Evolutionary conservation across 2,329 filamentous ascomycete genomes (phyloP).

Genomic region (Talaromyces sp.): DNA sequence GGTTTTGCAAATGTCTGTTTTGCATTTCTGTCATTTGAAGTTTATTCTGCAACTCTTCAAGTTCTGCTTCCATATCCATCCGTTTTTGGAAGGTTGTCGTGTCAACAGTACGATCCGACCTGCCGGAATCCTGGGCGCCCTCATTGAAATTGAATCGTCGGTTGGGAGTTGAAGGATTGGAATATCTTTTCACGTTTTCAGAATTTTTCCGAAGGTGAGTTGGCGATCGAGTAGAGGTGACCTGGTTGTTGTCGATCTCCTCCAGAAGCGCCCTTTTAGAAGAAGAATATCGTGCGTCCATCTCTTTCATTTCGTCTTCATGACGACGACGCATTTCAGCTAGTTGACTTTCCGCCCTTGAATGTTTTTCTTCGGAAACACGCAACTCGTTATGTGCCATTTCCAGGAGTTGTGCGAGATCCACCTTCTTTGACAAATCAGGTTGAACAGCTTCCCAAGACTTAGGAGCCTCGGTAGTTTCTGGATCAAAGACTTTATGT

Average conservation of each 20-base stretch:
- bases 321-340: conserved; percentile 71
- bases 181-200: conserved; percentile 59
- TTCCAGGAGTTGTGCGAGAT: conserved; percentile 81
- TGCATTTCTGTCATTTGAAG: conserved; percentile 93
- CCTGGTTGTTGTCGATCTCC: conserved; percentile 81
- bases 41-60: conserved; percentile 90
- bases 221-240: conserved; percentile 67
- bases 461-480: conserved; percentile 60
- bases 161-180: conserved; percentile 72
- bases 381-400: conserved; percentile 83
- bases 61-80: conserved; percentile 84
- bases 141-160: conserved; percentile 65
- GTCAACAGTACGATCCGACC: conserved; percentile 81
- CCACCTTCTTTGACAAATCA: conserved; percentile 62
- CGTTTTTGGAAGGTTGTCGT: conserved; percentile 78
- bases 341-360: conserved; percentile 78
- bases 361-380: conserved; percentile 73
- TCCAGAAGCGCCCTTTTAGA: conserved; percentile 73
- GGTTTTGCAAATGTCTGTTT: conserved; percentile 84
- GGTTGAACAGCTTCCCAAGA: conserved; percentile 66
- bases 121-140: conserved; percentile 65
- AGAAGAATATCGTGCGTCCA: conserved; percentile 57
- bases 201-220: conserved; percentile 62
- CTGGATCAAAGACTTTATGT: conserved; percentile 82
- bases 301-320: conserved; percentile 64